Conservation (phyloP, 768 basidiomycete species). For the Coprinopsis strossmayeri region DNA sequence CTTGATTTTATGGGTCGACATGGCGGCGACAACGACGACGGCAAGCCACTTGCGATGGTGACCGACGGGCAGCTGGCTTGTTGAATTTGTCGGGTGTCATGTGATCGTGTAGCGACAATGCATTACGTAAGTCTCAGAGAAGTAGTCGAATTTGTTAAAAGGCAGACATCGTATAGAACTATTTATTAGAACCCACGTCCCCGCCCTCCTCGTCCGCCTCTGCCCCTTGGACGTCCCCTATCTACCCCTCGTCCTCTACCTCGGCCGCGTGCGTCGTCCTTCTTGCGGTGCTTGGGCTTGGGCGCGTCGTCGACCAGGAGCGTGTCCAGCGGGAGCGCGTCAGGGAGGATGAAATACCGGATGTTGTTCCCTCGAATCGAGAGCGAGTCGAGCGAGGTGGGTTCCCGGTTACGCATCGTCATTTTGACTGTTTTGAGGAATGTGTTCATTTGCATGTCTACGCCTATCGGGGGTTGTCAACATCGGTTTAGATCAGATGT, state of each 20-base stretch:
- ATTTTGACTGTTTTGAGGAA: slow-evolving; percentile 97
- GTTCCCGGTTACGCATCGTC: slow-evolving; percentile 87
- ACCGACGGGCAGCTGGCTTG: neutral
- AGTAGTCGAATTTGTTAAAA: too few relatives aligned
- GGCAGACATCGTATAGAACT: too few relatives aligned
- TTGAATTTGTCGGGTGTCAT: neutral
- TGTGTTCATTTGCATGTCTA: slow-evolving; percentile 99
- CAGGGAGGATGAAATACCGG: slow-evolving; percentile 95
- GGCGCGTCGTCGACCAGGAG: slow-evolving; percentile 97
- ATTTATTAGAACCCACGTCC: slow-evolving; percentile 1
- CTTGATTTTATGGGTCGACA: slow-evolving; percentile 48
- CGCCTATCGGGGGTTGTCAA: slow-evolving; percentile 46
- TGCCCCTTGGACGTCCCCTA: neutral
- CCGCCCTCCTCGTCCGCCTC: neutral
- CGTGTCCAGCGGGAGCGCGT: slow-evolving; percentile 93
- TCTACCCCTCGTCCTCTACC: slow-evolving; percentile 11
- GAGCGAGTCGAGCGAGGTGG: slow-evolving; percentile 78
- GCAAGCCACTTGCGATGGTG: too few relatives aligned
- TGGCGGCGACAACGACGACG: too few relatives aligned
- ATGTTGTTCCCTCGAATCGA: slow-evolving; percentile 97
- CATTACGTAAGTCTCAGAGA: too few relatives aligned
- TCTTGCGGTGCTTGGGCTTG: slow-evolving; percentile 89
- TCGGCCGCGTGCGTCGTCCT: slow-evolving; percentile 50
- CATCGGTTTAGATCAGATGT: neutral
- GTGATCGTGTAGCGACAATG: neutral